These are phyloP conservation scores for Barnettozyma sp. DNA, from an alignment of 805 yeast species.

Conservation along the genomic window DNA sequence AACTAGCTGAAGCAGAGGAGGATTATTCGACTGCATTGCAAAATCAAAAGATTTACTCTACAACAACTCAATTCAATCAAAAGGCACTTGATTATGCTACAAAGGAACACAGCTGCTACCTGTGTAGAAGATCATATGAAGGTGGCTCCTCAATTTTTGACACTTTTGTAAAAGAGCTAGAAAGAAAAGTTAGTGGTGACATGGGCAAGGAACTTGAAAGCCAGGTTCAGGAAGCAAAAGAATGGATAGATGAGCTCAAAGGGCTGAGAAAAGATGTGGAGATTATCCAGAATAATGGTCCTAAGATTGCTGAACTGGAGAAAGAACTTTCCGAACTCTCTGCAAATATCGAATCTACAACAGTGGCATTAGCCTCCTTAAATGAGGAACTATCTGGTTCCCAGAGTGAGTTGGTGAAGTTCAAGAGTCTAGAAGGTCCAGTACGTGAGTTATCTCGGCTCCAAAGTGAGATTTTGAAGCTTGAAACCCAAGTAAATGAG, in stretches of 20 bases:
- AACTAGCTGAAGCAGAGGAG: slow-evolving; percentile 50
- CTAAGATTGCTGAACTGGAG: slow-evolving; percentile 6
- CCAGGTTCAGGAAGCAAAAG: slow-evolving; percentile 29
- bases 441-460: slow-evolving; percentile 33
- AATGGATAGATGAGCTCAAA: slow-evolving; percentile 25
- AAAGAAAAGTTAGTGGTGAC: slow-evolving; percentile 26
- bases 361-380: background rate
- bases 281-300: slow-evolving; percentile 12
- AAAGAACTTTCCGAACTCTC: slow-evolving; percentile 17
- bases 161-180: slow-evolving; percentile 25
- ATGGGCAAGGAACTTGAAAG: slow-evolving; percentile 29
- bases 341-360: slow-evolving; percentile 7
- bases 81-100: slow-evolving; percentile 63
- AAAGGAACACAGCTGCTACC: slow-evolving; percentile 50
- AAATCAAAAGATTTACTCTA: slow-evolving; percentile 59
- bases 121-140: slow-evolving; percentile 66
- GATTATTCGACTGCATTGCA: slow-evolving; percentile 56
- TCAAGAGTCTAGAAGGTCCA: slow-evolving; percentile 19
- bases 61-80: slow-evolving; percentile 61
- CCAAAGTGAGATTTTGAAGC: slow-evolving; percentile 25
- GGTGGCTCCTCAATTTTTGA: slow-evolving; percentile 24
- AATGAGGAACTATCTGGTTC: background rate
- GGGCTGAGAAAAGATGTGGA: slow-evolving; percentile 26
- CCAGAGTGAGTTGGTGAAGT: background rate
- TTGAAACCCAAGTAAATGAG: slow-evolving; percentile 25